Base-by-base conservation (phyloP, 148 eudicot species). In the Vaccinium macrocarpon region DNA sequence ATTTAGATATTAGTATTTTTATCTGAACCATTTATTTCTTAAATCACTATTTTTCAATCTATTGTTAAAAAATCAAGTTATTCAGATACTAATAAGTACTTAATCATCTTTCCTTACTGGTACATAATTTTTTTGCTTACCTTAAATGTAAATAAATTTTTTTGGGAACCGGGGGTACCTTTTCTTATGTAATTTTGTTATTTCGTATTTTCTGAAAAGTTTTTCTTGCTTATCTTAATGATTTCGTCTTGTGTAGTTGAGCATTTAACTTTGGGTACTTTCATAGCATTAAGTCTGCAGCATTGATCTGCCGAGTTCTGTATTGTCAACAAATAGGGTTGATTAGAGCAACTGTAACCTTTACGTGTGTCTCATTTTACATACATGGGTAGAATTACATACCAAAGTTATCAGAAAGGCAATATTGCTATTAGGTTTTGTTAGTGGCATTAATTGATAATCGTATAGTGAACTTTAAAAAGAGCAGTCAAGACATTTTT, bases 311-410 rank as follows among this genome's bases (percentile, higher is more conserved):
- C 48, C 38, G 38, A 71, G 48, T 32, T 71, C 18, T 13, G 8
- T 13, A 70, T 13, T 32, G 77, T 73, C 77, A 73, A 73, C 77
- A 73, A 73, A 32, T 18, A 38, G 77, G 50, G 77, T 38, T 73
- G 51, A 35, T 42, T 48, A 12, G n/a, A 21, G 7, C 53, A 48
- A 75, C 13, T 75, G 29, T 75, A 48, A 75, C 14, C 52, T 15
- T 21, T 29, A 75, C 48, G 25, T 21, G 7, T 19, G 25, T 48
- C 29, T 21, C 14, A 48, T 18, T 27, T 48, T 8, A 48, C 1
- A 0, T 75, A 11, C 8, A 48, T 46, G 53, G 27, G n/a, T 48
- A 3, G 29, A 75, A 75, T 14, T 75, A 48, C 23, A 46, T 75
- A 4, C 14, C 6, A 75, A 75, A 21, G 12, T 42, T 42, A 18